Base-by-base conservation (phyloP, 805 yeast genomes). In the Kuraishia capsulata region DNA sequence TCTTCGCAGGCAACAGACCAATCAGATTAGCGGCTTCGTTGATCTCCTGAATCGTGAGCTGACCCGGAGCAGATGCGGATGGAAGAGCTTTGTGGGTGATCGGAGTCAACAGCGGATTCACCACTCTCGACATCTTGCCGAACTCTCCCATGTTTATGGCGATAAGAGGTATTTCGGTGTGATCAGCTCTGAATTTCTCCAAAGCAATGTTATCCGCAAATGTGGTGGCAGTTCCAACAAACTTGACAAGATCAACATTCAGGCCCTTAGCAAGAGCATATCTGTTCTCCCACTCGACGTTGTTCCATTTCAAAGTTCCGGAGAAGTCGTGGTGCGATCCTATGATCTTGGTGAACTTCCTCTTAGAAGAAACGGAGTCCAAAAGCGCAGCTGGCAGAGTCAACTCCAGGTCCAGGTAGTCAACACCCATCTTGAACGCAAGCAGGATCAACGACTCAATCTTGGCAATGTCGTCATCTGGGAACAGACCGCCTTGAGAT, bases 401-500 rank as follows among this genome's bases (percentile, higher is more conserved):
- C 41, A 89, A 67, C 56, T 88, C 94, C 38, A 90, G 60, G 49
- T 89, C 96, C 48, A 89, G 71, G 52, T 65, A 88, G 44, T 81
- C 90, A 42, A 87, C 77, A 37, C 95, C 96, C 42, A 81, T 61
- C 55, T 76, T 81, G 54, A 82, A 67, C 2, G 88, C 96, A 40
- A 81, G 61, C 28, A 57, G 50, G 38, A 75, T 65, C 41, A 88
- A 69, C 13, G 59, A 54, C 42, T 65, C 69, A 41, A 85, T 69
- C 17, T 59, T 50, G 4, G 57, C 68, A 20, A 52, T 49, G 11
- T 73, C 76, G 6, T 63, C 63, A 51, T 83, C 86, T 1, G 83
- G 82, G 61, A 86, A 84, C 32, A 64, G 56, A 19, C 96, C 96
- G 36, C 96, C 96, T 61, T 88, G 96, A 3, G 78, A 63, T 46